Conservation (phyloP, 305 asterid species). For the Fraxinus latifolia region DNA sequence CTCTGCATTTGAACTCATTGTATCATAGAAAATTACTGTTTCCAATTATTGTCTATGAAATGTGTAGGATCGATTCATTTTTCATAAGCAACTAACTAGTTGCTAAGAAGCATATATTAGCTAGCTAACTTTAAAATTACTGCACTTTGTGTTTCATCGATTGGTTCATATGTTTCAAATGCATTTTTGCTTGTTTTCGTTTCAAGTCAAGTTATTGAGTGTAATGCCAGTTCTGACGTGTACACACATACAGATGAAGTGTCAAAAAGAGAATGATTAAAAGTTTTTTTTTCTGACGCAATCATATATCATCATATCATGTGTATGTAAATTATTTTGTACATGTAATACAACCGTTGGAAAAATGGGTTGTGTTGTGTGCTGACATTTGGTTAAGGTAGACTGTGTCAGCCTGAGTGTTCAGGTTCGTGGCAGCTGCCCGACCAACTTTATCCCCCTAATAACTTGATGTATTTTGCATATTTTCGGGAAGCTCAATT, state of each 20-base stretch:
- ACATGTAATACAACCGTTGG: too few relatives aligned
- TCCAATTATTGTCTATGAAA: background rate
- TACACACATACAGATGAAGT: too few relatives aligned
- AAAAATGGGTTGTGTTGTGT: background rate
- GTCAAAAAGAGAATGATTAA: too few relatives aligned
- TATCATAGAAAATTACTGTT: background rate
- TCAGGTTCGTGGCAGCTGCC: background rate
- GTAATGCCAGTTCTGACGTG: background rate
- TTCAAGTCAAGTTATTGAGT: background rate
- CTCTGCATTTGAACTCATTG: background rate
- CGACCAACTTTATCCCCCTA: background rate
- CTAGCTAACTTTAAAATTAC: background rate
- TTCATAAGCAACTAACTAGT: background rate
- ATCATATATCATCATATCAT: too few relatives aligned
- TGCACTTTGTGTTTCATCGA: background rate
- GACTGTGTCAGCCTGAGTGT: background rate
- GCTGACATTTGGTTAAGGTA: background rate
- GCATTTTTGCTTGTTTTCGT: background rate
- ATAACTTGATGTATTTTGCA: background rate
- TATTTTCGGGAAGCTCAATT: background rate
- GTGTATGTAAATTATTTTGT: too few relatives aligned
- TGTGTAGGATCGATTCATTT: background rate
- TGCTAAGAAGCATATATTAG: background rate
- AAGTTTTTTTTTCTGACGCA: too few relatives aligned
- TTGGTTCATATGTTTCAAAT: background rate